A percentile compares a stretch with the other conserved stretches of the same genome.
Conservation (phyloP, 805 yeast genomes). For the Candida verbasci region DNA sequence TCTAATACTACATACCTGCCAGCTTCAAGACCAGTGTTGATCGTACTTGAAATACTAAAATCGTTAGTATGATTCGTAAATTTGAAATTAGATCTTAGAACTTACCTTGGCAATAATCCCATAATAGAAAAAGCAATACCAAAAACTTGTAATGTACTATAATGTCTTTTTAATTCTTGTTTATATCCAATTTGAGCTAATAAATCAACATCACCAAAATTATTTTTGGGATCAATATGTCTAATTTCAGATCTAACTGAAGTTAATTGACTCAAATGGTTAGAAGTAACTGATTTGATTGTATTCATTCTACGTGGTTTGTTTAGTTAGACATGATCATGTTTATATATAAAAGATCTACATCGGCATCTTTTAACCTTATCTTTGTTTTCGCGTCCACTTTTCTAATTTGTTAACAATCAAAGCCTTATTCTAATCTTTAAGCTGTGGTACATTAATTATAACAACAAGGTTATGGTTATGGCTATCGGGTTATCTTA, state of each 20-base stretch:
- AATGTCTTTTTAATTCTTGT: constrained; percentile 59
- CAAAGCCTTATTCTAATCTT: too few species aligned
- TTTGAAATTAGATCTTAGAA: background rate
- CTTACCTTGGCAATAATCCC: constrained; percentile 52
- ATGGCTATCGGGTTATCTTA: too few species aligned
- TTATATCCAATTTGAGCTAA: constrained; percentile 58
- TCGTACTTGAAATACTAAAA: constrained; percentile 45
- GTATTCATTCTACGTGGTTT: constrained; percentile 1
- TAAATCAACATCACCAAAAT: constrained; percentile 11
- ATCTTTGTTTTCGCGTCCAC: too few species aligned
- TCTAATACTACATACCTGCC: too few species aligned
- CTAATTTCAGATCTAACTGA: constrained; percentile 14
- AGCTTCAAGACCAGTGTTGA: constrained; percentile 48
- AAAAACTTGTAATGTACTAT: constrained; percentile 56
- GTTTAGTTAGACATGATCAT: too few species aligned
- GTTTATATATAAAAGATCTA: too few species aligned
- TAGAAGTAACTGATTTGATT: constrained; percentile 6
- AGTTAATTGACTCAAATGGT: constrained; percentile 9
- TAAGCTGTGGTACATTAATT: too few species aligned
- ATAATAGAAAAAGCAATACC: constrained; percentile 67
- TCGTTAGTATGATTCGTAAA: background rate
- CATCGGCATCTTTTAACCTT: too few species aligned
- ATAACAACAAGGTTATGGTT: too few species aligned
- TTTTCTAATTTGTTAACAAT: too few species aligned
- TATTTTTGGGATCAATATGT: constrained; percentile 10